phyloP scores from a whole-genome alignment of 2,329 filamentous ascomycete genomes.

The Hypoxylon sp. region DNA sequence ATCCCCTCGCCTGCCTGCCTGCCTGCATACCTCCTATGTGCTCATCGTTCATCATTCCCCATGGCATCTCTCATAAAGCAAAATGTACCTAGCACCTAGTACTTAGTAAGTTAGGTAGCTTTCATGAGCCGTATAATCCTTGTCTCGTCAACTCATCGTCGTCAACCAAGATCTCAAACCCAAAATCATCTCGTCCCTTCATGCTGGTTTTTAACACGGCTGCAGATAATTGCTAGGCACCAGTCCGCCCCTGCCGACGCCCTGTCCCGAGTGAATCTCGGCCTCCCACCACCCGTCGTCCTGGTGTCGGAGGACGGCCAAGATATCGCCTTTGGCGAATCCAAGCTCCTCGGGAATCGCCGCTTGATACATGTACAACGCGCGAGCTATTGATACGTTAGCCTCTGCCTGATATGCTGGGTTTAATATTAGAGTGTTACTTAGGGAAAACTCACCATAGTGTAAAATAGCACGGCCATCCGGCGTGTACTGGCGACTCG shows the following conservation, averaged over 20 bases:
- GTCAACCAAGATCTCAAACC: constrained; percentile 29
- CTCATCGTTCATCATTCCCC: constrained; percentile 25
- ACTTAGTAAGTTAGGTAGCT: not conserved
- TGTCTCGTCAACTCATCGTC: constrained; percentile 34
- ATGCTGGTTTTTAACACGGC: constrained; percentile 51
- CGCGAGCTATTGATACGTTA: constrained; percentile 76
- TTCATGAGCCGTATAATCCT: constrained; percentile 40
- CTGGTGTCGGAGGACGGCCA: constrained; percentile 90
- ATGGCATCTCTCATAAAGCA: constrained; percentile 8
- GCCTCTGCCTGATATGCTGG: constrained; percentile 1
- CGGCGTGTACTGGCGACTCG: constrained; percentile 83
- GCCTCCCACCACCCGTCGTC: constrained; percentile 99
- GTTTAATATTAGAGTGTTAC: constrained; percentile 6
- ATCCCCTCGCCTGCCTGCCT: constrained; percentile 12
- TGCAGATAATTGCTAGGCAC: constrained; percentile 79
- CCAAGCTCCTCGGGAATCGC: constrained; percentile 95
- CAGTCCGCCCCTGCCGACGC: constrained; percentile 68
- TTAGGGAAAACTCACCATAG: constrained; percentile 80
- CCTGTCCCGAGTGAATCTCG: constrained; percentile 80
- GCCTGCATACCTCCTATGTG: constrained; percentile 35
- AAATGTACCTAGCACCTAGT: too few relatives aligned
- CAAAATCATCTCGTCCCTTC: not conserved
- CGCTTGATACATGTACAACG: constrained; percentile 93
- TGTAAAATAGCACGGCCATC: constrained; percentile 92
- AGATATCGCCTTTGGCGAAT: constrained; percentile 91